Evolutionary conservation across 2,329 filamentous ascomycete species (phyloP).

Genomic region (Ambrosiella cleistominuta): DNA sequence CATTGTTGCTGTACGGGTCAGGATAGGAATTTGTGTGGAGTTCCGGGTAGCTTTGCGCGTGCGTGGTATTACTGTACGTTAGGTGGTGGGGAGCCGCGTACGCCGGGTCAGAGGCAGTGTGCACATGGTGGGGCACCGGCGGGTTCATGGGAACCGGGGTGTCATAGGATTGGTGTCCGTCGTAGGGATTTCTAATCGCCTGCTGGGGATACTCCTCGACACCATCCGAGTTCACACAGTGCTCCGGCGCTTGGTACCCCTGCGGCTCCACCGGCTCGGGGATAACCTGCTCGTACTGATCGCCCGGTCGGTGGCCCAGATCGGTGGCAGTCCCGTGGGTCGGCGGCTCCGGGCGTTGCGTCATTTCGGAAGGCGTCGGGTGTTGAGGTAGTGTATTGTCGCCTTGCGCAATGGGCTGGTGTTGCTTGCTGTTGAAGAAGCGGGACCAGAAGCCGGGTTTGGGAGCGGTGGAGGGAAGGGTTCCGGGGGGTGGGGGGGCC

Average conservation of each 20-base stretch:
- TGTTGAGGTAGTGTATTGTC: slow-evolving; percentile 24
- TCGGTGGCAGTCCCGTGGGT: background rate
- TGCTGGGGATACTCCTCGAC: background rate
- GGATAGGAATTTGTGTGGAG: too few relatives aligned
- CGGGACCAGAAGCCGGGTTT: slow-evolving; percentile 19
- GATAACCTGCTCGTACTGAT: slow-evolving; percentile 3
- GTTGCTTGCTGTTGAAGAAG: slow-evolving; percentile 19
- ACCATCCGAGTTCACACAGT: background rate
- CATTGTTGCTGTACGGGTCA: background rate
- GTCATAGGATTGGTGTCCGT: background rate
- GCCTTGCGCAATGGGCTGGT: slow-evolving; percentile 14
- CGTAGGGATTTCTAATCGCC: background rate
- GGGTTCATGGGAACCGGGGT: background rate
- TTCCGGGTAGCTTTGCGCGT: too few relatives aligned
- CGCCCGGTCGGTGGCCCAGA: background rate
- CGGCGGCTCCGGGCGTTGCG: slow-evolving; percentile 11
- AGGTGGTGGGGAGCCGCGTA: background rate
- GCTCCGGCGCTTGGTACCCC: background rate
- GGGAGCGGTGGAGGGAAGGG: slow-evolving; percentile 16
- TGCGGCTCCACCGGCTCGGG: background rate
- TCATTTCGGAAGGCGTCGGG: slow-evolving; percentile 24
- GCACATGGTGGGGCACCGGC: background rate
- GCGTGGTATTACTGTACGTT: too few relatives aligned
- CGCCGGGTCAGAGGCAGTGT: background rate
- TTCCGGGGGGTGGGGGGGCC: background rate